These are phyloP conservation scores for Pyrenochaeta sp. DNA, from an alignment of 2,329 filamentous ascomycete genomes.

Conservation along the genomic window DNA sequence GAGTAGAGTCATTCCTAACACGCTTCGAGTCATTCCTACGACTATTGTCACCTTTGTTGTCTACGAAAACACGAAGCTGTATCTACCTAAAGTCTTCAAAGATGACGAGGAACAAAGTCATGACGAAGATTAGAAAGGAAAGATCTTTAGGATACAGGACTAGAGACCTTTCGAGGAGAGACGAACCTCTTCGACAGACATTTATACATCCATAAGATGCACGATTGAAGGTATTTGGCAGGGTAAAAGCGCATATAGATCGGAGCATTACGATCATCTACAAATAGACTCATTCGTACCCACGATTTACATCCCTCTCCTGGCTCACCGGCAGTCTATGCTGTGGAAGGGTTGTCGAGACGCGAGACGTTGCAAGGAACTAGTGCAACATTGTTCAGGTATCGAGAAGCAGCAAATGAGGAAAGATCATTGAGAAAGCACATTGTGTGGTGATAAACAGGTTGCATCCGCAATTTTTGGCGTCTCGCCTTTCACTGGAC, in stretches of 20 bases:
- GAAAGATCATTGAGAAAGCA: background rate
- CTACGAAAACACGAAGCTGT: slow-evolving; percentile 89
- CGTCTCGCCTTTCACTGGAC: background rate
- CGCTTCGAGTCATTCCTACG: slow-evolving; percentile 90
- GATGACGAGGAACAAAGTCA: slow-evolving; percentile 43
- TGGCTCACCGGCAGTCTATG: background rate
- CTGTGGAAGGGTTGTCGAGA: background rate
- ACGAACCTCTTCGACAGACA: background rate
- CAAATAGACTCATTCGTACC: background rate
- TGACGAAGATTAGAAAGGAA: slow-evolving; percentile 33
- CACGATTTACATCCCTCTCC: background rate
- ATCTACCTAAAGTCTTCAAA: slow-evolving; percentile 61
- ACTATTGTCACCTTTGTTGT: slow-evolving; percentile 97
- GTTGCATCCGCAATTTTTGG: background rate
- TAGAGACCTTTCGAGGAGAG: background rate
- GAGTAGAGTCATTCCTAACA: slow-evolving; percentile 74
- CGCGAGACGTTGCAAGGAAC: background rate
- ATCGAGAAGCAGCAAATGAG: background rate
- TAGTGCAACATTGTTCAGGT: background rate
- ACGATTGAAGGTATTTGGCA: background rate
- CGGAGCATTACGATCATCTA: background rate
- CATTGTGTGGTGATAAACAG: background rate
- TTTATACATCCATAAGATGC: background rate
- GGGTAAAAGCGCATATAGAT: background rate
- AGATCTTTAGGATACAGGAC: background rate